phyloP scores from a whole-genome alignment of 140 eudicot genomes.

The Senecio squalidus region DNA sequence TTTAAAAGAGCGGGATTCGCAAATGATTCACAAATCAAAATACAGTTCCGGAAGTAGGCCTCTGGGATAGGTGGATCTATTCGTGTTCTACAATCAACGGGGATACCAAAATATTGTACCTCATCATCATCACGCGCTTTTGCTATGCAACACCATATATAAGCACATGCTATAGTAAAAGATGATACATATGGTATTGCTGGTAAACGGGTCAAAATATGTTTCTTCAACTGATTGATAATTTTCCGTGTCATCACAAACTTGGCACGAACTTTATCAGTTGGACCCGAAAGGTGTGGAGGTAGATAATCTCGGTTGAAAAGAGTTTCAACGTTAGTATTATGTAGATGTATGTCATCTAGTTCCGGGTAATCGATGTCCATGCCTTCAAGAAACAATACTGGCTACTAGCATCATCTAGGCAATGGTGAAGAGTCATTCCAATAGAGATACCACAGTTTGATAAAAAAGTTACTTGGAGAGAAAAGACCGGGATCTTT shows the following conservation, averaged over 20 bases:
- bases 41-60: not conserved
- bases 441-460: not conserved
- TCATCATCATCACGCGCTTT: not conserved
- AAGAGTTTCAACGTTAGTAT: not conserved
- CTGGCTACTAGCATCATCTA: not conserved
- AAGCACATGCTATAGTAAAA: not conserved
- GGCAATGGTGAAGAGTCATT: not conserved
- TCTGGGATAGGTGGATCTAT: not conserved
- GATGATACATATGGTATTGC: not conserved
- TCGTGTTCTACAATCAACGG: not conserved
- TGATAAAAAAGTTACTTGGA: not conserved
- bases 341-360: not conserved
- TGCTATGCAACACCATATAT: not conserved
- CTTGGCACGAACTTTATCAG: not conserved
- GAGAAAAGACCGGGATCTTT: not conserved
- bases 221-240: not conserved
- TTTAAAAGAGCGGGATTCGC: not conserved
- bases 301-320: not conserved
- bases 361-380: not conserved
- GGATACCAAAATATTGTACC: not conserved
- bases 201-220: not conserved
- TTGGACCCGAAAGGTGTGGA: not conserved
- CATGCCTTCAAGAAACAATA: not conserved
- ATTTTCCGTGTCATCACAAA: not conserved
- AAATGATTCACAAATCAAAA: not conserved